Evolutionary conservation across 768 basidiomycete genomes (phyloP).

Genomic region (Rhizopogon salebrosus): DNA sequence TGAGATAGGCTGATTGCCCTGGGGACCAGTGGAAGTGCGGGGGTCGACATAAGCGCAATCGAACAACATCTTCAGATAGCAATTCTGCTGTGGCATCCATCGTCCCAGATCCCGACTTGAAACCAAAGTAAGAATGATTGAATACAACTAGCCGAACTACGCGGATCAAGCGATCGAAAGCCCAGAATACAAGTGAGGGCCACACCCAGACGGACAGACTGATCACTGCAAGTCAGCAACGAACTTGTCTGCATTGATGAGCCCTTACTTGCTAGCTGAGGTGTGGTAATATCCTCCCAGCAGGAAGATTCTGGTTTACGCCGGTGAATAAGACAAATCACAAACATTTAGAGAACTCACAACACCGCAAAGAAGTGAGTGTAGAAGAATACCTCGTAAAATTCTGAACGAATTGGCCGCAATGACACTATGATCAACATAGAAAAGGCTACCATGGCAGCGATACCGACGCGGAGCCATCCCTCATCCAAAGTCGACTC

Average conservation of each 20-base stretch:
- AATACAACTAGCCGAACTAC: slow-evolving; percentile 34
- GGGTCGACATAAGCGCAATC: slow-evolving; percentile 35
- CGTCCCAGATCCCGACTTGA: slow-evolving; percentile 12
- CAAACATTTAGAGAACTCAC: slow-evolving; percentile 19
- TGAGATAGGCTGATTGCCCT: slow-evolving; percentile 46
- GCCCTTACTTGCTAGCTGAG: slow-evolving; percentile 25
- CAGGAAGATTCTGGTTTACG: slow-evolving; percentile 19
- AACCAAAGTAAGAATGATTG: slow-evolving; percentile 34
- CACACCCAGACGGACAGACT: slow-evolving; percentile 35
- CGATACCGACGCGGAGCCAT: slow-evolving; percentile 26
- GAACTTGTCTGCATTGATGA: slow-evolving; percentile 15
- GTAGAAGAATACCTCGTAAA: slow-evolving; percentile 48
- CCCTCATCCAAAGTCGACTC: neutral
- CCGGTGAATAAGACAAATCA: neutral
- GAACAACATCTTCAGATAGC: slow-evolving; percentile 36
- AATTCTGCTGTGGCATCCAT: slow-evolving; percentile 35
- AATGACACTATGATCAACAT: slow-evolving; percentile 39
- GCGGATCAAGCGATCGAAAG: slow-evolving; percentile 44
- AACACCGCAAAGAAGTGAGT: slow-evolving; percentile 38
- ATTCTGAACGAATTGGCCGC: slow-evolving; percentile 42
- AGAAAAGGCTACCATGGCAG: slow-evolving; percentile 32
- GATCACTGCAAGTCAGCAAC: neutral
- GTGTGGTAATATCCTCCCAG: slow-evolving; percentile 36
- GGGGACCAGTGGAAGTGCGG: slow-evolving; percentile 41
- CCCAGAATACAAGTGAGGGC: slow-evolving; percentile 52